Evolutionary conservation across 176 grass and related monocot genomes (phyloP).

Genomic region (Pontederia paniculata): DNA sequence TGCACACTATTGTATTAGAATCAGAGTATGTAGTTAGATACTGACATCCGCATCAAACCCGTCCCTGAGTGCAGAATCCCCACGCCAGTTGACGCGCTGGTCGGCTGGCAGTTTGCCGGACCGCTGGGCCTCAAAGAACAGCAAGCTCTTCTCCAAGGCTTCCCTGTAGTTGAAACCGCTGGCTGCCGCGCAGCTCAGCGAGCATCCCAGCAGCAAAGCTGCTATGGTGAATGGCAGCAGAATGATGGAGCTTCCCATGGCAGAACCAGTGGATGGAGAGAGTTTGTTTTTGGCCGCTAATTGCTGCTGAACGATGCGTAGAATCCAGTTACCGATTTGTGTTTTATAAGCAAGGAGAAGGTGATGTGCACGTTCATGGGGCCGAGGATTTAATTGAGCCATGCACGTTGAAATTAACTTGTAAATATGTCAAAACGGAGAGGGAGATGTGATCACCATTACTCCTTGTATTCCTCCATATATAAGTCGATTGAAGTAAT

Average conservation of each 20-base stretch:
- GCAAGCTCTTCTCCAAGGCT: slow-evolving; percentile 72
- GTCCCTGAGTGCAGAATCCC: slow-evolving; percentile 73
- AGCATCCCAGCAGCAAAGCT: slow-evolving; percentile 23
- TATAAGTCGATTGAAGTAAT: no score
- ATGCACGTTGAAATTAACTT: not conserved
- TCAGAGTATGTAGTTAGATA: no score
- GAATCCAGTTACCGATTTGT: not conserved
- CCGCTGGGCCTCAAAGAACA: slow-evolving; percentile 80
- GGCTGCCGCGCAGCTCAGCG: not conserved
- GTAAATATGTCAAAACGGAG: no score
- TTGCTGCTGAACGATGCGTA: not conserved
- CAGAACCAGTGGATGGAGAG: slow-evolving; percentile 10
- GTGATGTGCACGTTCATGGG: not conserved
- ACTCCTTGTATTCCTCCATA: no score
- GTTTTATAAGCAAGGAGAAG: not conserved
- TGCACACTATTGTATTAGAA: no score
- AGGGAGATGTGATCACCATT: no score
- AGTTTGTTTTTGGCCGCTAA: not conserved
- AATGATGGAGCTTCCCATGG: slow-evolving; percentile 35
- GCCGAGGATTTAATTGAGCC: not conserved
- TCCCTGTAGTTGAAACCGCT: slow-evolving; percentile 40
- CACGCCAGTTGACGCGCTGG: slow-evolving; percentile 60
- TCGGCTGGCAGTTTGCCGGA: slow-evolving; percentile 72
- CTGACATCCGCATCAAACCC: slow-evolving; percentile 23
- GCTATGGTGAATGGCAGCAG: slow-evolving; percentile 21